Base-by-base conservation (phyloP, 192 early-diverging fungal species). In the Podila verticillata region DNA sequence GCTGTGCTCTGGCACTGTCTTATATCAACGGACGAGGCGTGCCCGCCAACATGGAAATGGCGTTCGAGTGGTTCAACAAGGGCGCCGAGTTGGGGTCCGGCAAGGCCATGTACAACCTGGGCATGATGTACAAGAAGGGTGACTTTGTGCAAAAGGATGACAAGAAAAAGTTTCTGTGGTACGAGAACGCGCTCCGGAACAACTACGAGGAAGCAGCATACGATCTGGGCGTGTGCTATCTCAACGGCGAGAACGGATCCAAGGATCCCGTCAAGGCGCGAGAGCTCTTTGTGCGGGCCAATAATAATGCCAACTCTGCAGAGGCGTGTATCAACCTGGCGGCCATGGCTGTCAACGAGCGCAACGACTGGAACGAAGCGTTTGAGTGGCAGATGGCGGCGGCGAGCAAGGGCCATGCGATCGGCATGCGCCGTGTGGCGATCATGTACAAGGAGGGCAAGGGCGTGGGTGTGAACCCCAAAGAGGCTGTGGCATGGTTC, bases 21-120 rank as follows among this genome's bases (percentile, higher is more conserved):
- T 95, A 93, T 62, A 93, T 95, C 73, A 92, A 95, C 77, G 95
- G 93, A 2, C 79, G 91, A 7, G 94, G 94, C 7, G 70, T 87
- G 4, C 65, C 83, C 26, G 83, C 81, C 66, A 83, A 88, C 59
- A 66, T 75, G 56, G 73, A 84, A 49, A 84, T 88, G 71, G 91
- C 94, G 4, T 83, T 93, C 12, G 72, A 87, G 28, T 88, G 93
- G 82, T 87, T 93, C 61, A 81, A 87, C 31, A 83, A 86, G 57
- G 89, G 92, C 20, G 92, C 94, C 4, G 82, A 92, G 66, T 79
- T 87, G 26, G 88, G 86, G 7, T 87, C 85, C 9, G 83, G 86
- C 24, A 84, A 87, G 84, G 88, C 88, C 31, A 82, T 87, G 80
- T 95, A 92, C 65, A 94, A 92, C 48, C 81, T 95, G 26, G 93